Evolutionary conservation across 1,284 basidiomycete species (phyloP), one percentile per base, ranked within the genome.

Genomic region (Moesziomyces globuligerus): DNA sequence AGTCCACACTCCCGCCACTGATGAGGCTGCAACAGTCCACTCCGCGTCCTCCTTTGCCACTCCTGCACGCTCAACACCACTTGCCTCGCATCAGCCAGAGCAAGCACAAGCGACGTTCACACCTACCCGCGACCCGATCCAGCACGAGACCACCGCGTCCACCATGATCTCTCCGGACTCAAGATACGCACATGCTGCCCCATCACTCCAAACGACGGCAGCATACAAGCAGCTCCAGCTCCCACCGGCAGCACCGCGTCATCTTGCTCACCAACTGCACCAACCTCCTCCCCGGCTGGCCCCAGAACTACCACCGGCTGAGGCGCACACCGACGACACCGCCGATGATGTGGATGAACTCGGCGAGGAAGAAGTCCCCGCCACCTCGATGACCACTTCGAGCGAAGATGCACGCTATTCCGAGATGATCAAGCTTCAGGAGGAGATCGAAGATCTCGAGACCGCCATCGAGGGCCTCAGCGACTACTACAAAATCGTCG

Each of bases 401-500:
- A 66, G 62, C 40, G 62, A 66, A 36, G 62, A 66, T 29, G 56
- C 62, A 7, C 54, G 48, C 17, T 48, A 58, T 8, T 36, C 40
- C 15, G 73, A 66, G 23, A 52, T 76, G 20, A 44, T 79, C 26
- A 58, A 70, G 55, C 60, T 70, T 15, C 71, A 77, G 20, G 75
- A 73, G 44, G 82, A 83, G 53, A 75, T 83, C 32, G 53, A 68
- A 10, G 90, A 91, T 59, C 91, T 97, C 58, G 85, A 87, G 55
- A 85, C 86, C 34, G 92, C 95, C 83, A 94, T 98, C 52, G 72
- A 80, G 23, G 83, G 84, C 20, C 78, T 88, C 4, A 83, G 85
- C n/a, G 53, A 73, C 21, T 86, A 91, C 71, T 98, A 96, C 86
- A 87, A 86, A 58, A 86, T 98, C 23, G 84, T 98, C 24, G 95